Base-by-base conservation (phyloP, 306 rosid species). In the Oxytropis ochrocephala region DNA sequence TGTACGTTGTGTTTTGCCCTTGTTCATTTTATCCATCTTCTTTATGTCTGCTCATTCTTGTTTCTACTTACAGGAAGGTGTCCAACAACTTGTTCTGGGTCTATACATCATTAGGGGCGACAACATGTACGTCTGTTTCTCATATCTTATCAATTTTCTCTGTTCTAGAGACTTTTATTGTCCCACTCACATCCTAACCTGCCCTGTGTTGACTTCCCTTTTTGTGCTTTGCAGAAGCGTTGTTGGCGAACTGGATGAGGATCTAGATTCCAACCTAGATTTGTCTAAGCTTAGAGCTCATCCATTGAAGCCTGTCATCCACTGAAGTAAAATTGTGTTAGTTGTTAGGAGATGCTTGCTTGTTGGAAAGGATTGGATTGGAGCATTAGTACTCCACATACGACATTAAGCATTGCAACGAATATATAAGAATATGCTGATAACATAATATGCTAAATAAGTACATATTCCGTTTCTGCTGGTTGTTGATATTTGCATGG, bases 171-270 rank as follows among this genome's bases (percentile, higher is more conserved):
- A 78, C 50, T 67, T 67, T 36, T 21, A 4, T n/a, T 76, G 59
- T 59, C n/a, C n/a, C n/a, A n/a, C n/a, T n/a, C 19, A 7, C 72
- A 44, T 36, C 38, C 24, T 56, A 10, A 19, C 57, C 16, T 16
- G 4, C 44, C 53, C 46, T 7, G 0, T 11, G 24, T 24, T 67
- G 75, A 19, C 27, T 67, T 16, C 5, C 10, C n/a, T 18, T 44
- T 71, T 71, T 75, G 70, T 47, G 50, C 36, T 75, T 29, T 88
- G 87, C 97, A 94, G 97, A 87, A 87, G 99, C 70, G 85, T 94
- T 76, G 97, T 94, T 18, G 99, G 97, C 70, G 99, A 94, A 84
- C 63, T 94, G 35, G 97, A 94, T 77, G 97, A 88, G 44, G 97
- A 90, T 62, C 89, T 94, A 65, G 99, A 94, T 83, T 81, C 96